Evolutionary conservation across 495 filamentous ascomycete genomes (phyloP), one percentile per base, ranked within the genome.

Genomic region (Alectoria sarmentosa): DNA sequence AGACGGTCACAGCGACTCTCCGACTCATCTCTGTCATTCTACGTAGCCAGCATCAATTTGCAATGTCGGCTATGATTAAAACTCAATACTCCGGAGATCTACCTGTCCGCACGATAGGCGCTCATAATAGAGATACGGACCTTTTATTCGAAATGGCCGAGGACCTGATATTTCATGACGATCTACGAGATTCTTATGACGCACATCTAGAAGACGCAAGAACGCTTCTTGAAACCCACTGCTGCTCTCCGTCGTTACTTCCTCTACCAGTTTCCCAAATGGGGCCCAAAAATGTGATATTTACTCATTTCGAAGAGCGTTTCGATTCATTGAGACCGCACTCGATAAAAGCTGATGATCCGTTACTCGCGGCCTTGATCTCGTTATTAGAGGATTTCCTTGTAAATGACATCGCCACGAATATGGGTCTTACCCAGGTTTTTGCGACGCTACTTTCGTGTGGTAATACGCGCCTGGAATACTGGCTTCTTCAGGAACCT

Each of bases 1-100:
- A 96, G 69, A 98, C 94, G 7, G 86, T 96, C 21, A 84, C 89
- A 60, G 90, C 92, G 30, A 96, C 93, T 5, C 77, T 99, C 23
- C 90, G 90, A 59, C 82, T 99, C 5, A 78, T 93, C 28, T 89
- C 90, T 37, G 86, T 90, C 37, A 88, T 98, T 64, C 80, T 98
- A 63, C 86, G 88, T 70, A 85, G 89, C 70, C 91, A 98, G 75
- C 91, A 95, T 73, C 84, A 84, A 17, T 95, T 96, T 76, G 88
- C 91, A 9, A 81, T 90, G 58, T 86, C 86, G 1, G 87, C 91
- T 1, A 78, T 98, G 15, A 75, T 78, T 34, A 82, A 79, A n/a
- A 76, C 93, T 4, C 85, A 86, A 63, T 82, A 84, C 56, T 78
- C 80, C 30, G 74, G 84, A n/a, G 71, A 84, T 38, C 74, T 73